Conservation (phyloP, 306 rosid genomes). For the Clitoria ternatea region DNA sequence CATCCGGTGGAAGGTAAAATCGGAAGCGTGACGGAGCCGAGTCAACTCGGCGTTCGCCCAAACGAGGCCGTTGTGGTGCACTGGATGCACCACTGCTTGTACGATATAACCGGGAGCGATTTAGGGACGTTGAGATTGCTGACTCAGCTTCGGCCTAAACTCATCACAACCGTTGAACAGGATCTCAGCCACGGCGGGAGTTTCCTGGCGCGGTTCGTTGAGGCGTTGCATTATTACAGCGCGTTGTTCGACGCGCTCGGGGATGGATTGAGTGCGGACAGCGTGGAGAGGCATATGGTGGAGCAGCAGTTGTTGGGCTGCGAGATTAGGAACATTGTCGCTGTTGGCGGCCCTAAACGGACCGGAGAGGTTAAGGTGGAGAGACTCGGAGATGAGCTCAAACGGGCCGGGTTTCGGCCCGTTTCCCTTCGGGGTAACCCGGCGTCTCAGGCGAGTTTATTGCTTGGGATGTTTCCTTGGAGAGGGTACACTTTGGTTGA, state of each 20-base stretch:
- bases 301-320: conserved; percentile 93
- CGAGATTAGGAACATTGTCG: conserved; percentile 89
- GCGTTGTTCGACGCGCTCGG: conserved; percentile 99
- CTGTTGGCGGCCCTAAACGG: conserved; percentile 95
- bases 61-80: conserved; percentile 81
- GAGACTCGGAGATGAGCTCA: conserved; percentile 79
- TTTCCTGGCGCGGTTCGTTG: conserved; percentile 88
- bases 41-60: conserved; percentile 62
- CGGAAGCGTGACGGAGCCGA: conserved; percentile 60
- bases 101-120: conserved; percentile 92
- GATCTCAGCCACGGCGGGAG: conserved; percentile 89
- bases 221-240: conserved; percentile 96
- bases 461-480: conserved; percentile 95
- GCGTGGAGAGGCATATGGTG: conserved; percentile 77
- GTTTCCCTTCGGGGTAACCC: conserved; percentile 87
- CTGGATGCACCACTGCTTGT: conserved; percentile 98
- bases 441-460: conserved; percentile 81
- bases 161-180: conserved; percentile 83
- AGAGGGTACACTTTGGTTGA: conserved; percentile 88
- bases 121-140: conserved; percentile 62
- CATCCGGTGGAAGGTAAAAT: conserved; percentile 86
- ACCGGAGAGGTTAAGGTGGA: conserved; percentile 85
- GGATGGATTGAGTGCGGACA: conserved; percentile 62
- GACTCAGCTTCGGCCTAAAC: conserved; percentile 58
- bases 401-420: conserved; percentile 68